Base-by-base conservation (phyloP, 345 rosid species). In the Lepidium aucheri region DNA sequence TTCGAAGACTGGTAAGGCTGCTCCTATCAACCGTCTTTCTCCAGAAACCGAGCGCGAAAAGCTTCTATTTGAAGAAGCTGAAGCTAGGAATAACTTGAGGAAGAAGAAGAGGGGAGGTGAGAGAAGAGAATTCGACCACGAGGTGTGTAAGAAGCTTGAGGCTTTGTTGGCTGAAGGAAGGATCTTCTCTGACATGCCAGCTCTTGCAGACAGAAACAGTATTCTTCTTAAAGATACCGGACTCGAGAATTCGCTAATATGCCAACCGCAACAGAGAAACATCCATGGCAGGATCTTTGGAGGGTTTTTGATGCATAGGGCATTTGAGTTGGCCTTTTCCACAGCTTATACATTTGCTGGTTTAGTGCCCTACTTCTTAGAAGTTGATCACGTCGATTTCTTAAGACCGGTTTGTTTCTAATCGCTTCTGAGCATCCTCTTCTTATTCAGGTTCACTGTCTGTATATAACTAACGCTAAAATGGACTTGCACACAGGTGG, bases 371-470 rank as follows among this genome's bases (percentile, higher is more conserved):
- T 82, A 69, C 84, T 90, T 90, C 76, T 66, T 84, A 16, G 93
- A 90, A 79, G 89, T 90, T 69, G 95, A 90, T 77, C 95, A 88
- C 72, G 90, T 90, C 40, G 95, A 90, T 82, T 90, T 90, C 75
- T 70, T 86, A 50, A 81, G 84, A 75, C 95, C 95, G 58, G 93
- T 87, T 54, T 81, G 91, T 83, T 30, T 52, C 46, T 57, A 14
- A 13, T 68, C 63, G 11, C 63, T 26, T 62, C 36, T 66, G 33
- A 40, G n/a, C 28, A 16, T 32, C n/a, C 11, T 45, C 59, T 54
- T 53, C 16, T 13, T 55, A 35, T 47, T 52, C 13, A 35, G 9
- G 2, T 34, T 40, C 71, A 34, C 36, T 66, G 41, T 33, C 4
- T 33, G 61, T 61, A 2, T 17, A 17, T 17, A 22, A 38, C 57